Conservation (phyloP, 139 green algal genomes). For the Chlamydomonas eustigma region DNA sequence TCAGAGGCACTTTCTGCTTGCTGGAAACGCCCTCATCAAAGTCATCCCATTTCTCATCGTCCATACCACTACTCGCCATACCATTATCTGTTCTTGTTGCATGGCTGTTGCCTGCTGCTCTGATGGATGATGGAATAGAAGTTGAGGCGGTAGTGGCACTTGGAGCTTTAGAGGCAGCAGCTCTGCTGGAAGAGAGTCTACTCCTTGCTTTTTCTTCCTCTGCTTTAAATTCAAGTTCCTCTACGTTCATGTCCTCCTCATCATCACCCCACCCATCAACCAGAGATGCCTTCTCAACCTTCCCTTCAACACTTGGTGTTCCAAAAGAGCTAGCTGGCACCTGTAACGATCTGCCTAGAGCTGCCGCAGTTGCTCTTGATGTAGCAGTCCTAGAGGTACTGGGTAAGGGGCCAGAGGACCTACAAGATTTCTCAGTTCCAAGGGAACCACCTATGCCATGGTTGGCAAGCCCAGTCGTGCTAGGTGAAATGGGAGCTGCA, state of each 20-base stretch:
- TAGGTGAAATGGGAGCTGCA: neutral
- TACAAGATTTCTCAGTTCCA: neutral
- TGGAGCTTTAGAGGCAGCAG: neutral
- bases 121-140: neutral
- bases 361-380: neutral
- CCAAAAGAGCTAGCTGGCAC: neutral
- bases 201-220: neutral
- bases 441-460: neutral
- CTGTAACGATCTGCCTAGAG: neutral
- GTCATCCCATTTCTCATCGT: neutral
- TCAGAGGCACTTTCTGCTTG: neutral
- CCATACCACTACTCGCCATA: neutral
- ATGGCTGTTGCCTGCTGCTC: neutral
- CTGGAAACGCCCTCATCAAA: neutral
- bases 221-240: neutral
- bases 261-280: conserved; percentile 17
- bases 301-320: neutral
- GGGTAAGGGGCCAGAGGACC: neutral
- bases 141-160: neutral
- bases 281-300: neutral
- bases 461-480: neutral
- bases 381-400: neutral
- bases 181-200: neutral
- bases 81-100: neutral
- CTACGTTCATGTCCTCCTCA: neutral